A percentile compares a stretch with the other conserved stretches of the same genome.
These are phyloP conservation scores for Globisporangium barbulae DNA, from an alignment of 352 stramenopile species.

Conservation along the genomic window DNA sequence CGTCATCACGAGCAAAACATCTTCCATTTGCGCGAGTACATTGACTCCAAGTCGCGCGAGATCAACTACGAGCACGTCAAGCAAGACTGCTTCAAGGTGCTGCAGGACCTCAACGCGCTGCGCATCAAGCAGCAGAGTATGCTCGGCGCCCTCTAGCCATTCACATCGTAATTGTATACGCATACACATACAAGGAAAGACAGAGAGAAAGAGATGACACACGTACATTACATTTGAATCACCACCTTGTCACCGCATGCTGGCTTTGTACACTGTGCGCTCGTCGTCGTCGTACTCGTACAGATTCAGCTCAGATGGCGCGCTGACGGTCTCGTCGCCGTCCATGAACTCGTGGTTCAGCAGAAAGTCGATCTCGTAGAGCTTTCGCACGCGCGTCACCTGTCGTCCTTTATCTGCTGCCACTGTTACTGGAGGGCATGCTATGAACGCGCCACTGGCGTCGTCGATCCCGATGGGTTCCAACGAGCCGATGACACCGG, in stretches of 20 bases:
- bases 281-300: conserved; percentile 12
- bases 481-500: conserved; percentile 2
- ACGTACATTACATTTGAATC: neutral
- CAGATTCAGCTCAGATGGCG: neutral
- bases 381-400: neutral
- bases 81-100: conserved; percentile 69
- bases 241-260: neutral
- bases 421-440: neutral
- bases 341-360: conserved; percentile 11
- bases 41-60: conserved; percentile 85
- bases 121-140: conserved; percentile 53
- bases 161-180: neutral
- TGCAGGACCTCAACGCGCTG: conserved; percentile 75
- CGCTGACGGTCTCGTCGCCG: neutral
- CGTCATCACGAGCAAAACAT: conserved; percentile 92
- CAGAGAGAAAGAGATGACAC: neutral
- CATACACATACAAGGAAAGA: neutral
- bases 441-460: neutral
- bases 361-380: conserved; percentile 12
- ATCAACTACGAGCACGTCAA: conserved; percentile 89
- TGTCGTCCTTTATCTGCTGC: neutral
- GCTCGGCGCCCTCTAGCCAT: conserved; percentile 20
- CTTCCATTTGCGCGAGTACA: conserved; percentile 88
- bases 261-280: neutral
- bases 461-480: conserved; percentile 8